phyloP scores from a whole-genome alignment of 768 basidiomycete species.

The Lentinula boryana region DNA sequence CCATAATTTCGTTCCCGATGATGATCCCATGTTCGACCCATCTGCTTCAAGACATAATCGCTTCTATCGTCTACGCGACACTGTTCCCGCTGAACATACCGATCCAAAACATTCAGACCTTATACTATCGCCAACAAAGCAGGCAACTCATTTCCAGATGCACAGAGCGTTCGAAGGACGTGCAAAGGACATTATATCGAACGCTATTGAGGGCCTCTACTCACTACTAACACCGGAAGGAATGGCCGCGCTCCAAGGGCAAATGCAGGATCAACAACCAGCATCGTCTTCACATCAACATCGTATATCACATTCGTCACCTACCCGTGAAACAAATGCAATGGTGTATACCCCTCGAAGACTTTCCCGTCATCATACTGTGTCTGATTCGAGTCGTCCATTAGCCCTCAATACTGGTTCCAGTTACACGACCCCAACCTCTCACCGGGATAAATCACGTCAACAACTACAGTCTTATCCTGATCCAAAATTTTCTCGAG shows the following conservation, averaged over 20 bases:
- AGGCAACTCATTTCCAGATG: background rate
- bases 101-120: background rate
- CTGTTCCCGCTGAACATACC: background rate
- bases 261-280: background rate
- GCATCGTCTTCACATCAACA: background rate
- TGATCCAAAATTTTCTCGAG: background rate
- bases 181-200: background rate
- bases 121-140: too few relatives aligned
- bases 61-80: too few relatives aligned
- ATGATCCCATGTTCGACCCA: background rate
- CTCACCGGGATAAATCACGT: background rate
- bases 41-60: background rate
- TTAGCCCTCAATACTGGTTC: background rate
- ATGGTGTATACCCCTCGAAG: background rate
- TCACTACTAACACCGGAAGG: slow-evolving; percentile 3
- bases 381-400: background rate
- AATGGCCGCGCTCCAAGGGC: background rate
- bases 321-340: background rate
- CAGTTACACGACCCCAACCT: background rate
- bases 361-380: background rate
- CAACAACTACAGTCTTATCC: background rate
- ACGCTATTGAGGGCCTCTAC: background rate
- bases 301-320: background rate
- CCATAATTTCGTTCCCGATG: background rate
- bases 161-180: background rate